phyloP scores from a whole-genome alignment of 2,329 filamentous ascomycete genomes.

The Fragosphaeria purpurea region DNA sequence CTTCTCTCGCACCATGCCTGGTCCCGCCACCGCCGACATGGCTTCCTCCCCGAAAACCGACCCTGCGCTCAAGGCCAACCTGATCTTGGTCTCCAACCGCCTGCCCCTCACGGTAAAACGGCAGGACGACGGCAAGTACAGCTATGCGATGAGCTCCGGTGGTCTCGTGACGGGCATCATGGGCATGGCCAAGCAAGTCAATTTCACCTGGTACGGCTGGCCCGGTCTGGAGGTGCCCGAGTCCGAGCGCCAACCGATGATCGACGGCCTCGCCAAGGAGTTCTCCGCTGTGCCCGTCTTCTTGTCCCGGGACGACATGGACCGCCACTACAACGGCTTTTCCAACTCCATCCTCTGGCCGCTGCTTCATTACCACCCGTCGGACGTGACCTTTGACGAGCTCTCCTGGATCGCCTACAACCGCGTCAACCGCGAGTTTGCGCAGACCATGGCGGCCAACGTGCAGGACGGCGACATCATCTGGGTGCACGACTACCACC shows the following conservation, averaged over 20 bases:
- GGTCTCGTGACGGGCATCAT: slow-evolving; percentile 90
- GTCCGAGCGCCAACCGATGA: slow-evolving; percentile 64
- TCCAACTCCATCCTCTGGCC: slow-evolving; percentile 98
- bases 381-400: slow-evolving; percentile 97
- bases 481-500: slow-evolving; percentile 98
- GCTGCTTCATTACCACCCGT: slow-evolving; percentile 96
- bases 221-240: slow-evolving; percentile 87
- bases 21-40: too few relatives aligned
- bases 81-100: slow-evolving; percentile 73
- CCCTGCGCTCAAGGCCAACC: slow-evolving; percentile 11
- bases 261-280: slow-evolving; percentile 70
- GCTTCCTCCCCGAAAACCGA: too few relatives aligned
- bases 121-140: slow-evolving; percentile 81
- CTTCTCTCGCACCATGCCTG: background rate
- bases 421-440: slow-evolving; percentile 87
- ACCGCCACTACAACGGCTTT: slow-evolving; percentile 96
- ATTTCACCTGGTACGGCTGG: slow-evolving; percentile 98
- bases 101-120: slow-evolving; percentile 95
- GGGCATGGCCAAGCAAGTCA: slow-evolving; percentile 82
- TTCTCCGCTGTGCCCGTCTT: slow-evolving; percentile 88
- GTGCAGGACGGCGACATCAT: slow-evolving; percentile 89
- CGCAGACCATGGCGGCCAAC: slow-evolving; percentile 74
- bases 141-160: slow-evolving; percentile 93
- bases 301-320: slow-evolving; percentile 84
- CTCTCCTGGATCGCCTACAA: slow-evolving; percentile 87